A percentile compares a stretch with the other conserved stretches of the same genome.
Conservation (phyloP, 1,139 yeast species). For the Schwanniomyces etchellsii region DNA sequence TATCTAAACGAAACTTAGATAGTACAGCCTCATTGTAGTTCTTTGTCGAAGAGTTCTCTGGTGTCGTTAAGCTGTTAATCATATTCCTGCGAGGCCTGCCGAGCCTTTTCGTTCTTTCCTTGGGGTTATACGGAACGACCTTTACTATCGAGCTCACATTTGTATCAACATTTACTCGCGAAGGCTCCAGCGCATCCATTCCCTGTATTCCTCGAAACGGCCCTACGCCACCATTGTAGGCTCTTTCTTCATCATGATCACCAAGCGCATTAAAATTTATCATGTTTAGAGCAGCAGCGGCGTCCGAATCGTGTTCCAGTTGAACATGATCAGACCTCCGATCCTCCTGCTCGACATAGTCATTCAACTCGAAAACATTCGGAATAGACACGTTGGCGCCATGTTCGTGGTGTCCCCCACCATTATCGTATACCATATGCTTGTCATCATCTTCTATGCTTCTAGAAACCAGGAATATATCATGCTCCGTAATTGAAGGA, state of each 20-base stretch:
- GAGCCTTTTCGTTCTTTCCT: slow-evolving; percentile 24
- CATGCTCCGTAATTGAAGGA: slow-evolving; percentile 11
- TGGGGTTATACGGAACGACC: slow-evolving; percentile 32
- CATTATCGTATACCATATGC: no score
- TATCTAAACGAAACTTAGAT: slow-evolving; percentile 33
- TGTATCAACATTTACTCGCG: not conserved
- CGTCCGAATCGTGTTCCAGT: slow-evolving; percentile 7
- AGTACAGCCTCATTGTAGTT: slow-evolving; percentile 29
- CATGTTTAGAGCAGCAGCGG: slow-evolving; percentile 16
- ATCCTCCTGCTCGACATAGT: slow-evolving; percentile 6
- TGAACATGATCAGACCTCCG: not conserved
- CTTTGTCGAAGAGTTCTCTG: slow-evolving; percentile 21
- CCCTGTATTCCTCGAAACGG: no score
- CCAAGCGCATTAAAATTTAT: slow-evolving; percentile 11
- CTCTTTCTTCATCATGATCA: slow-evolving; percentile 1
- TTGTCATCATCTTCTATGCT: slow-evolving; percentile 6
- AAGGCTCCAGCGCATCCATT: no score
- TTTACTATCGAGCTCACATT: slow-evolving; percentile 8
- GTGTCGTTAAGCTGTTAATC: slow-evolving; percentile 14
- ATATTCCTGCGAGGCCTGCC: slow-evolving; percentile 33
- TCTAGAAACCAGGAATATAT: slow-evolving; percentile 7
- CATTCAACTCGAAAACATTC: slow-evolving; percentile 13
- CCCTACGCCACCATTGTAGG: not conserved
- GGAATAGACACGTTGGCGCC: slow-evolving; percentile 6
- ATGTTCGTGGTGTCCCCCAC: slow-evolving; percentile 1